These are phyloP conservation scores for Neostapfia colusana DNA, from an alignment of 176 grass and related monocot species.

Conservation along the genomic window DNA sequence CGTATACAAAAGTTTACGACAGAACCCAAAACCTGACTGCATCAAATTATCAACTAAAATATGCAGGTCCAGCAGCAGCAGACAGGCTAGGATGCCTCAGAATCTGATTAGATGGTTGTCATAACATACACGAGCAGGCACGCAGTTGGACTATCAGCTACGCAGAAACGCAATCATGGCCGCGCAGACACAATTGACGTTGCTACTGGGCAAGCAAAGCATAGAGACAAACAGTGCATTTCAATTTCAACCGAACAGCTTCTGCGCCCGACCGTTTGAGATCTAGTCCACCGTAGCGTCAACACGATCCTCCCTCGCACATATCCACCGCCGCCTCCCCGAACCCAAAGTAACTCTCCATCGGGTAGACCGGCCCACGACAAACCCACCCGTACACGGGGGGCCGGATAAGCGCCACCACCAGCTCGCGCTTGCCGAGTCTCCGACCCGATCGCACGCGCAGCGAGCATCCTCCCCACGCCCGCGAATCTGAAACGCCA, in stretches of 20 bases:
- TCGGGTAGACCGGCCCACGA: slow-evolving; percentile 18
- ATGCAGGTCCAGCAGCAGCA: neutral
- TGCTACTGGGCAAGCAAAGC: slow-evolving; percentile 1
- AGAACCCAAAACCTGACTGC: neutral
- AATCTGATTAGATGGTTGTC: neutral
- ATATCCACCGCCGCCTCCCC: neutral
- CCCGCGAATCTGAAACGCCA: slow-evolving; percentile 20
- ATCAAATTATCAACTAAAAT: neutral
- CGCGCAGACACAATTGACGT: neutral
- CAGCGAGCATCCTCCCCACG: neutral
- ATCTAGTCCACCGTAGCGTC: slow-evolving; percentile 25
- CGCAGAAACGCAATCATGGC: neutral
- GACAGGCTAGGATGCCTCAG: neutral
- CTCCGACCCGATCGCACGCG: slow-evolving; percentile 21
- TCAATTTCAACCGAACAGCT: slow-evolving; percentile 1
- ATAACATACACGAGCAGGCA: neutral
- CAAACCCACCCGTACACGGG: neutral
- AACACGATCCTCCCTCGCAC: neutral
- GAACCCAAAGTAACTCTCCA: neutral
- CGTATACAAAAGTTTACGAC: neutral
- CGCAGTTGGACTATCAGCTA: neutral
- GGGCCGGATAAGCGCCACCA: neutral
- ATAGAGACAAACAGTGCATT: neutral
- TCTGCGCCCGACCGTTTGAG: slow-evolving; percentile 1
- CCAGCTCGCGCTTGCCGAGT: neutral